Evolutionary conservation across 257 asterid genomes (phyloP).

Genomic region (Mitragyna speciosa): DNA sequence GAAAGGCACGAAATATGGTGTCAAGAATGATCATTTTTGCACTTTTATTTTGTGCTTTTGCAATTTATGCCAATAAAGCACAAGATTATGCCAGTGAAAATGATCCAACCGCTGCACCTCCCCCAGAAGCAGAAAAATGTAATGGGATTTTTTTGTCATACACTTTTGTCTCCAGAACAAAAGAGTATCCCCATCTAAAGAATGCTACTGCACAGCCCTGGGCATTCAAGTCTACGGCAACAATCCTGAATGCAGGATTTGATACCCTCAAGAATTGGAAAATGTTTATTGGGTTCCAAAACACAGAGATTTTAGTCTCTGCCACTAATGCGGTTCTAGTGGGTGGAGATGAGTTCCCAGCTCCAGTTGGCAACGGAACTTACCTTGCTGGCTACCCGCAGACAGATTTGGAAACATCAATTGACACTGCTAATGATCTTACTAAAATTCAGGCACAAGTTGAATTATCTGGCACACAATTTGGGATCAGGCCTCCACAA

Average conservation of each 20-base stretch:
- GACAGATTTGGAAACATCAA: slow-evolving; percentile 72
- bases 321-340: slow-evolving; percentile 62
- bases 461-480: slow-evolving; percentile 54
- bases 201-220: slow-evolving; percentile 76
- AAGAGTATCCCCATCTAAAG: slow-evolving; percentile 60
- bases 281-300: slow-evolving; percentile 55
- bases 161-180: slow-evolving; percentile 44
- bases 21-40: no score
- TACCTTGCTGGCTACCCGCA: slow-evolving; percentile 58
- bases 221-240: slow-evolving; percentile 55
- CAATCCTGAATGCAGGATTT: slow-evolving; percentile 55
- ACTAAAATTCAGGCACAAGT: slow-evolving; percentile 59
- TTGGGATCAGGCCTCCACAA: slow-evolving; percentile 43
- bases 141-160: slow-evolving; percentile 65
- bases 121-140: slow-evolving; percentile 48
- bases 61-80: neutral
- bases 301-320: slow-evolving; percentile 62
- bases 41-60: neutral
- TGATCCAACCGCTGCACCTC: slow-evolving; percentile 30
- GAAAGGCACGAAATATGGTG: no score
- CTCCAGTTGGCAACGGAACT: slow-evolving; percentile 57
- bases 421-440: slow-evolving; percentile 70
- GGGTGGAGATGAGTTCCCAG: slow-evolving; percentile 55
- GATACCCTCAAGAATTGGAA: slow-evolving; percentile 66
- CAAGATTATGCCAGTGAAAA: neutral